These are phyloP conservation scores for Onygenales sp. DNA, from an alignment of 2,329 filamentous ascomycete species.

Conservation along the genomic window DNA sequence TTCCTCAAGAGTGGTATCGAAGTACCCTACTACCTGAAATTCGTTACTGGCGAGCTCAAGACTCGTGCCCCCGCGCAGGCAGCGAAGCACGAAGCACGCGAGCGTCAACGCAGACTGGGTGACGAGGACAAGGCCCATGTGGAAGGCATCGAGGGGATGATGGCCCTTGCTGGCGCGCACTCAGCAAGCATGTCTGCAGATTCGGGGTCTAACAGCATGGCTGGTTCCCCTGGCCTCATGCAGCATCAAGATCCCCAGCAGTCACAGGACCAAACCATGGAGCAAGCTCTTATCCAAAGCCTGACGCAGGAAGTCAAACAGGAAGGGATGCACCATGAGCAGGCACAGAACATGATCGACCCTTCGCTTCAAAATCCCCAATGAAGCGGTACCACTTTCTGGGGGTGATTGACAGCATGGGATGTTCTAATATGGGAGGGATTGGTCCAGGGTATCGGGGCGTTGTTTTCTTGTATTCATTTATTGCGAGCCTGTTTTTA, in stretches of 20 bases:
- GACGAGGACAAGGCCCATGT: slow-evolving; percentile 40
- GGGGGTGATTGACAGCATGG: background rate
- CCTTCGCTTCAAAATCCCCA: slow-evolving; percentile 23
- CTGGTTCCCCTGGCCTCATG: slow-evolving; percentile 14
- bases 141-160: slow-evolving; percentile 39
- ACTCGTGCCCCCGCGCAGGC: slow-evolving; percentile 63
- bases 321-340: slow-evolving; percentile 18
- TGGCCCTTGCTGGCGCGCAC: slow-evolving; percentile 37
- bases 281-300: slow-evolving; percentile 36
- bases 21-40: slow-evolving; percentile 78
- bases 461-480: background rate
- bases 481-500: background rate
- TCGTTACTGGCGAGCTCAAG: slow-evolving; percentile 82
- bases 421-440: background rate
- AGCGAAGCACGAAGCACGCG: slow-evolving; percentile 40
- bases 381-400: background rate
- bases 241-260: slow-evolving; percentile 6
- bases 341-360: slow-evolving; percentile 22
- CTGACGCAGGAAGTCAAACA: slow-evolving; percentile 33
- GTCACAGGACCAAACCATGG: slow-evolving; percentile 30
- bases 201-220: slow-evolving; percentile 2
- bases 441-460: background rate
- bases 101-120: slow-evolving; percentile 35
- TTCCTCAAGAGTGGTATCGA: slow-evolving; percentile 87
- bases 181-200: slow-evolving; percentile 11